Percentiles rank a stretch among this genome's conserved stretches.
These are phyloP conservation scores for Stachybotrys chlorohalonatus DNA, from an alignment of 2,329 filamentous ascomycete genomes.

Conservation along the genomic window DNA sequence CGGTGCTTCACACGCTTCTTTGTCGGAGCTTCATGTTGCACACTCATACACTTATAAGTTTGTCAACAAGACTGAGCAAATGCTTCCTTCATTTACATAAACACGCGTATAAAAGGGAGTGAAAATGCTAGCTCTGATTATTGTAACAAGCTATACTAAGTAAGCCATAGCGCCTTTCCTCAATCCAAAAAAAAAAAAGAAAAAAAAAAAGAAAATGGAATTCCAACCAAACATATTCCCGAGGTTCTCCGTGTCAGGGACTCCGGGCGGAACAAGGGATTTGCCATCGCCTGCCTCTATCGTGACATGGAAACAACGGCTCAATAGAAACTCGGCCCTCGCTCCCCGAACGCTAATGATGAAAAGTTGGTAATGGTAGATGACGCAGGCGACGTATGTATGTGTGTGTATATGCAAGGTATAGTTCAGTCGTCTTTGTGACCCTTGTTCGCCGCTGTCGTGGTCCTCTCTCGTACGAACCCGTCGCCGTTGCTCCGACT, in stretches of 20 bases:
- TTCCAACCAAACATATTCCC: no score
- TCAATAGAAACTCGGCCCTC: no score
- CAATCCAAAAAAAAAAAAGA: neutral
- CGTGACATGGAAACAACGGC: no score
- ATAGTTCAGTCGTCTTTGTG: constrained; percentile 32
- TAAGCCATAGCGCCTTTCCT: neutral
- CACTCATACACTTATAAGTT: no score
- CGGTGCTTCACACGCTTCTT: no score
- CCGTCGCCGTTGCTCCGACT: constrained; percentile 27
- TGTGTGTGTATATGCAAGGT: no score
- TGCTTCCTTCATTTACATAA: no score
- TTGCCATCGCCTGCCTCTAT: no score
- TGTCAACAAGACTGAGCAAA: no score
- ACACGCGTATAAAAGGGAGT: neutral
- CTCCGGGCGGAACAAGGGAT: no score
- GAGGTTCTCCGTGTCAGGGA: no score
- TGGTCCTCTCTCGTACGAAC: constrained; percentile 26
- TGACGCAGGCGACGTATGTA: neutral
- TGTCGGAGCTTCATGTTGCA: no score
- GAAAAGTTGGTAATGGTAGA: neutral
- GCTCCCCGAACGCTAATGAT: neutral
- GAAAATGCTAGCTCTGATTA: neutral
- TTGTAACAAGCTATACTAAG: neutral
- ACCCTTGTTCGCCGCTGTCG: constrained; percentile 25
- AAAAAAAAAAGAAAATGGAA: neutral